phyloP scores from a whole-genome alignment of 257 asterid species.

The Solanum phureja region DNA sequence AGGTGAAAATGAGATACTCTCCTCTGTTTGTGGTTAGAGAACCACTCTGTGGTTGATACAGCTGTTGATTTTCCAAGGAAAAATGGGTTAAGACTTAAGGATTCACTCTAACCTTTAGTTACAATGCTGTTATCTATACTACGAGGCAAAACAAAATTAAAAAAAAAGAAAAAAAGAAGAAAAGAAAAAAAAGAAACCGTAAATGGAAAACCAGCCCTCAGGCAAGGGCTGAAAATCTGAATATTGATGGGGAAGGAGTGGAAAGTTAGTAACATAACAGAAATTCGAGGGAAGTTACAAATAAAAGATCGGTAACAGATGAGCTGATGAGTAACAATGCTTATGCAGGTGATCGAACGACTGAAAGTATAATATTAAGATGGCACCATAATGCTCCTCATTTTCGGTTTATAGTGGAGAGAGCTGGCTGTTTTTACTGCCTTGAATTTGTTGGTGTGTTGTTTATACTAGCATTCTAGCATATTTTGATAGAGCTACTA shows the following conservation, averaged over 20 bases:
- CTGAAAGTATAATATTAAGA: not conserved
- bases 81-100: not conserved
- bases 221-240: not conserved
- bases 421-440: conserved; percentile 19
- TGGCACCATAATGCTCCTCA: not conserved
- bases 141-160: not conserved
- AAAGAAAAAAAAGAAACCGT: not conserved
- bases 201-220: not conserved
- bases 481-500: conserved; percentile 17
- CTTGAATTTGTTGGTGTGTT: conserved; percentile 12
- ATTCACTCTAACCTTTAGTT: not conserved
- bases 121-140: not conserved
- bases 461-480: conserved; percentile 6
- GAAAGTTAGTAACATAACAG: not conserved
- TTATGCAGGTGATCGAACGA: not conserved
- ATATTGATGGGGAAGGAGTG: not conserved
- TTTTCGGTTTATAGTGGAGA: not conserved
- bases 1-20: conserved; percentile 20
- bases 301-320: not conserved
- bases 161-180: not conserved
- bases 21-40: not conserved
- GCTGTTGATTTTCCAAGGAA: not conserved
- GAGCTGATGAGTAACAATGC: not conserved
- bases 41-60: not conserved
- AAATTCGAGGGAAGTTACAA: not conserved